Evolutionary conservation across 192 early-diverging fungal species (phyloP), one percentile per base, ranked within the genome.

Genomic region (Funneliformis geosporum): DNA sequence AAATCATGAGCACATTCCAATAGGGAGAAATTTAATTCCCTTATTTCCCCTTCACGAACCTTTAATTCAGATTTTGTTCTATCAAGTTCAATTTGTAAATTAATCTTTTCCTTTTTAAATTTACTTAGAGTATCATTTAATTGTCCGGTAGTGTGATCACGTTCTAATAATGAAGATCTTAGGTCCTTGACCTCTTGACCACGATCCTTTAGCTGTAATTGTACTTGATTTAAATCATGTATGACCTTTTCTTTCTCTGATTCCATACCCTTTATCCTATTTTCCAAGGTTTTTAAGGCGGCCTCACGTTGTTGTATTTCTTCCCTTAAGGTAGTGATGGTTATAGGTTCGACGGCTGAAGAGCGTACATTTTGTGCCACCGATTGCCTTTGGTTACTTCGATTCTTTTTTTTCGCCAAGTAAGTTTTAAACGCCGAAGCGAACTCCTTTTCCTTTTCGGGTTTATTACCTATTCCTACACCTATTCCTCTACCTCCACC

Each of bases 241-340:
- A 23, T 2, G 14, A 9, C 40, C 4, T n/a, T 33, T 7, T 69
- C 67, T 69, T 42, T 69, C 43, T 69, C 67, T 0, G 40, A 69
- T 23, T 69, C 67, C 12, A 69, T 43, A 8, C 18, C 11, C n/a
- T 69, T 69, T 11, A 69, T 39, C n/a, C 40, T 23, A 43, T 25
- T 69, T 23, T 69, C 38, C n/a, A 69, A 69, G 5, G 67, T 9
- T 1, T 4, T 8, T 21, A 69, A 18, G 18, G 28, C 42, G n/a
- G 67, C 67, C n/a, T 69, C 67, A 38, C 67, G 67, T 43, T 69
- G 67, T 69, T 42, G 67, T 69, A 69, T 69, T 69, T 69, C 67
- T 43, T 69, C 67, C 9, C n/a, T 69, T 43, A 69, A 40, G 23
- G 21, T 18, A 69, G 42, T 69, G 42, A 69, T 69, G 12, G 67